Base-by-base conservation (phyloP, 73 alveolate genomes). In the Halteria grandinella region DNA sequence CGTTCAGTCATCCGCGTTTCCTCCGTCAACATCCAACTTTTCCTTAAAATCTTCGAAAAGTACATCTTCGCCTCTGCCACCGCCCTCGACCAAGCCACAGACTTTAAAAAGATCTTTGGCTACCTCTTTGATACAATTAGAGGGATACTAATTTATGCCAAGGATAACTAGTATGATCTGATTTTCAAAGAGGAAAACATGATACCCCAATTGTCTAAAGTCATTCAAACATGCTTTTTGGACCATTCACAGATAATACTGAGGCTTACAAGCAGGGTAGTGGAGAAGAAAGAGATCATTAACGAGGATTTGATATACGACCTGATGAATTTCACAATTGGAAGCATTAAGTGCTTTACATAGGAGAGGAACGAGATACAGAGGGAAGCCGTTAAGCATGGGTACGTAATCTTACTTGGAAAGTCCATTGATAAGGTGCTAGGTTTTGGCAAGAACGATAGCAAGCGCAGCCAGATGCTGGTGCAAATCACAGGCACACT, bases 401-500 rank as follows among this genome's bases (percentile, higher is more conserved):
- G 78, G 17, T 62, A 62, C 24, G 43, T 62, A 3, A 6, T 39
- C 31, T 4, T 39, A 40, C 12, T 62, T 12, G 18, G 63, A 14
- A 39, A 20, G 43, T 36, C 57, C 20, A 12, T 62, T 48, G 20
- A 36, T 14, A 62, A 39, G 63, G 60, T 60, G 12, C 23, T 62
- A 60, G 40, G 12, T 6, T 62, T 62, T 27, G 78, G 78, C 8
- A n/a, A 57, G 5, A 62, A 62, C 27, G 43, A 21, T 48, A 62
- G 60, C 24, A 73, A 74, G 28, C 84, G 76, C 55, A 88, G 89
- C 2, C 71, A 83, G 33, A 36, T 82, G 58, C 75, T 89, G 18
- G 91, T 89, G 27, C 87, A 89, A 57, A 80, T 84, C 29, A 58
- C 91, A 2, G 96, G 91, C 17, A 52, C 84, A 21, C 78, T 85